Evolutionary conservation across 306 rosid genomes (phyloP).

Genomic region (Begonia loranthoides): DNA sequence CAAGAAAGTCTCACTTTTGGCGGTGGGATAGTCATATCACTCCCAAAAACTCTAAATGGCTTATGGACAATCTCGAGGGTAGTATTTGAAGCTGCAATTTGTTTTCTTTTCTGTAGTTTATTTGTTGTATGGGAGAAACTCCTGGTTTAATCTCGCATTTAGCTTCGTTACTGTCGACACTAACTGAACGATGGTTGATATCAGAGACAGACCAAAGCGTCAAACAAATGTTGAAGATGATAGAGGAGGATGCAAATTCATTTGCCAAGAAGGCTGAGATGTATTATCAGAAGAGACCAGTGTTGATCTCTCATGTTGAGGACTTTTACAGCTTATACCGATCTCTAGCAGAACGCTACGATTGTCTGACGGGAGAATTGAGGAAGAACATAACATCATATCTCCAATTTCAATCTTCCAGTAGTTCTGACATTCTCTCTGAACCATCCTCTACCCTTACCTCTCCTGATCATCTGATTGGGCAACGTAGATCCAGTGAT

Average conservation of each 20-base stretch:
- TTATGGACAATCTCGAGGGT: constrained; percentile 81
- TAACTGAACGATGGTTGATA: constrained; percentile 28
- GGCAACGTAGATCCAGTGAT: constrained; percentile 38
- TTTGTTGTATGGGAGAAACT: no score
- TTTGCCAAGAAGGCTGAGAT: constrained; percentile 91
- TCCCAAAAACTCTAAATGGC: constrained; percentile 84
- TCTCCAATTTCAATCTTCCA: constrained; percentile 75
- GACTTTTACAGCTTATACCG: constrained; percentile 79
- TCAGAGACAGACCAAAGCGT: constrained; percentile 80
- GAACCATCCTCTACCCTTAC: constrained; percentile 38
- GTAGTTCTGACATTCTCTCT: constrained; percentile 49
- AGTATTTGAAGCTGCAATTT: constrained; percentile 5
- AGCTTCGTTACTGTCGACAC: constrained; percentile 11
- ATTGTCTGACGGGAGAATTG: constrained; percentile 73
- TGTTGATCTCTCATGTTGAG: constrained; percentile 74
- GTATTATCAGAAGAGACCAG: constrained; percentile 95
- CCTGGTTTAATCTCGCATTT: no score
- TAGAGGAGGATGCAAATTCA: constrained; percentile 92
- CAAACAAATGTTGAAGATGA: constrained; percentile 85
- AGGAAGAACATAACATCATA: constrained; percentile 59
- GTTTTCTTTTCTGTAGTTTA: background rate
- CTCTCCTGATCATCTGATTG: constrained; percentile 32
- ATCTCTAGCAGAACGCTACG: constrained; percentile 86
- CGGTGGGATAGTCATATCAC: constrained; percentile 94
- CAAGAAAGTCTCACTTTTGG: constrained; percentile 71